These are phyloP conservation scores for Penicillium coffeae DNA, from an alignment of 495 filamentous ascomycete genomes.

Conservation along the genomic window DNA sequence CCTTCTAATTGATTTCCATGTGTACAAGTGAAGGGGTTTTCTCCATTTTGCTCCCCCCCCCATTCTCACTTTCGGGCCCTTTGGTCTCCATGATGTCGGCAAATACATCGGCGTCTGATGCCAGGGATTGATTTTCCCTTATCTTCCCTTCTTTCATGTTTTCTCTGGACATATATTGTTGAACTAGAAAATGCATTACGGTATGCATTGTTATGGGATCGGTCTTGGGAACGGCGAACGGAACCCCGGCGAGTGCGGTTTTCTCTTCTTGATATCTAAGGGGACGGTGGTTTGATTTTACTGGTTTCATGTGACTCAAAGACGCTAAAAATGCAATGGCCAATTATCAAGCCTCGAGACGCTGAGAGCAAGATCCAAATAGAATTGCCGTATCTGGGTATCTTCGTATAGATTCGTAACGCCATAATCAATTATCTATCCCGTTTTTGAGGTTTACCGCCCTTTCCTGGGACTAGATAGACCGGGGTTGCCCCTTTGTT, in stretches of 20 bases:
- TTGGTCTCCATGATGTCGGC: too few species aligned
- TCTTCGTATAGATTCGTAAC: too few species aligned
- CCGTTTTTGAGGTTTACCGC: too few species aligned
- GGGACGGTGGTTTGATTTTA: constrained; percentile 9
- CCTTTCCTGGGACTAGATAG: too few species aligned
- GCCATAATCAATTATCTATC: too few species aligned
- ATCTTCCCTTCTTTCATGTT: constrained; percentile 14
- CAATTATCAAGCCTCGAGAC: too few species aligned
- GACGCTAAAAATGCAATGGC: neutral
- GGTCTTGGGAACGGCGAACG: constrained; percentile 27
- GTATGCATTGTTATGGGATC: constrained; percentile 31
- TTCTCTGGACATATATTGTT: constrained; percentile 31
- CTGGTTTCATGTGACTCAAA: constrained; percentile 4
- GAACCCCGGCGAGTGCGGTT: constrained; percentile 24
- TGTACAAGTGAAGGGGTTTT: neutral
- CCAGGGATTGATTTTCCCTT: neutral
- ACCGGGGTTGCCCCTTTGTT: neutral
- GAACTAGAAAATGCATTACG: constrained; percentile 37
- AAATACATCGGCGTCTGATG: neutral
- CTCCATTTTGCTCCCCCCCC: neutral
- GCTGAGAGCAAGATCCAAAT: too few species aligned
- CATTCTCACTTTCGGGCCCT: neutral
- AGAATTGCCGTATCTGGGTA: neutral
- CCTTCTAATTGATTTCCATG: constrained; percentile 4
- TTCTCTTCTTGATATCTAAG: constrained; percentile 15